Conservation (phyloP, 176 grass and related monocot genomes). For the Chloris gayana region DNA sequence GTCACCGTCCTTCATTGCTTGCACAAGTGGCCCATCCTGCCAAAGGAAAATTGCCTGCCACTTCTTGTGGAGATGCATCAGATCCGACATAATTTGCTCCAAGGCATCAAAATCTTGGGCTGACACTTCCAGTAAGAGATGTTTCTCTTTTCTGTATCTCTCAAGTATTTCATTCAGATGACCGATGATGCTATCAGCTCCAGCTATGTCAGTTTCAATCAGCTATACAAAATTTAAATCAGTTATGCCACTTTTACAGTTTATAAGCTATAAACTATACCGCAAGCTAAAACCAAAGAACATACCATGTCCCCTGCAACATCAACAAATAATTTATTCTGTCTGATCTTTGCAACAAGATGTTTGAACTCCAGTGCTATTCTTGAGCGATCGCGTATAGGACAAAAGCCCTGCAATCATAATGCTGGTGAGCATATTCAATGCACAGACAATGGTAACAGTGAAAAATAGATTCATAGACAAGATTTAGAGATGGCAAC, state of each 20-base stretch:
- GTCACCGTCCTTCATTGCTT: conserved; percentile 94
- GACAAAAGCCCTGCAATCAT: conserved; percentile 80
- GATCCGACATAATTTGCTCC: conserved; percentile 70
- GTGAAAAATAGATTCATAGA: conserved; percentile 25
- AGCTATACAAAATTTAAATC: conserved; percentile 46
- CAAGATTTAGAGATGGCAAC: conserved; percentile 36
- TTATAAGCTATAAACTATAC: conserved; percentile 2
- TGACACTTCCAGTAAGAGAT: conserved; percentile 44
- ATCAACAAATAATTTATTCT: conserved; percentile 59
- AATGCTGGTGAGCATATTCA: conserved; percentile 1
- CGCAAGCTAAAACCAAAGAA: conserved; percentile 20
- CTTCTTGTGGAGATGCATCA: conserved; percentile 72
- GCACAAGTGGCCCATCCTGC: conserved; percentile 96
- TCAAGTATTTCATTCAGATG: conserved; percentile 60
- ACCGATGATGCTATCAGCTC: conserved; percentile 55
- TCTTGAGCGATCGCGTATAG: conserved; percentile 90
- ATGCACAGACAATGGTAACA: conserved; percentile 26
- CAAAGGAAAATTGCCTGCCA: conserved; percentile 88
- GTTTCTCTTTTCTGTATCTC: conserved; percentile 50
- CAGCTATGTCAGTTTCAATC: conserved; percentile 72
- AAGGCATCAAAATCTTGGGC: conserved; percentile 59
- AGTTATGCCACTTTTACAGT: conserved; percentile 7
- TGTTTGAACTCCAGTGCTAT: conserved; percentile 72
- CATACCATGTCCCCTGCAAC: conserved; percentile 61
- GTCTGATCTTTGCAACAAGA: conserved; percentile 55